These are phyloP conservation scores for Sporothrix sp. DNA, from an alignment of 2,329 filamentous ascomycete genomes.

Conservation along the genomic window DNA sequence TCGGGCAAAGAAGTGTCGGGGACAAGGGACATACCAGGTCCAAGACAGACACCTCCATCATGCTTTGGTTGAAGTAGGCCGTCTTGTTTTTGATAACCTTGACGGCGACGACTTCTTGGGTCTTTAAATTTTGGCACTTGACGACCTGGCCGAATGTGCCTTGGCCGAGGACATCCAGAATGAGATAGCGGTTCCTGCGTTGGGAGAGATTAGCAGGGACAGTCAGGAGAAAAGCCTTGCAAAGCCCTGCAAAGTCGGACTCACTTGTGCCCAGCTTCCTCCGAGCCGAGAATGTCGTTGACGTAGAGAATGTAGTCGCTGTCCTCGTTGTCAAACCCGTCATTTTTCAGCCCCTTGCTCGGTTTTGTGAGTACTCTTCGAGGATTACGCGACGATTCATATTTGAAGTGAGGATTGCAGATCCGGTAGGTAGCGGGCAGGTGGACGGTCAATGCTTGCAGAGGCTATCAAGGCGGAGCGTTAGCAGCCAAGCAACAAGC, in stretches of 20 bases:
- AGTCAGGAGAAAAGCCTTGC: neutral
- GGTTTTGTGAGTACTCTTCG: conserved; percentile 93
- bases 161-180: conserved; percentile 91
- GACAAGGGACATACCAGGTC: conserved; percentile 58
- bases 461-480: conserved; percentile 46
- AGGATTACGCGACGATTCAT: conserved; percentile 94
- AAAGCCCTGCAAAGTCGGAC: conserved; percentile 25
- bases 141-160: conserved; percentile 98
- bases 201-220: conserved; percentile 9
- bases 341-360: conserved; percentile 96
- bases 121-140: conserved; percentile 97
- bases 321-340: conserved; percentile 97
- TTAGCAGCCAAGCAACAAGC: conserved; percentile 12
- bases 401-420: conserved; percentile 96
- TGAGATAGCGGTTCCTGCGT: conserved; percentile 80
- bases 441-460: conserved; percentile 90
- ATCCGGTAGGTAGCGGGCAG: conserved; percentile 94
- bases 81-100: conserved; percentile 99
- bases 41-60: conserved; percentile 99
- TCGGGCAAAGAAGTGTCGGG: too few species aligned
- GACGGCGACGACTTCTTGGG: conserved; percentile 94
- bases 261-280: conserved; percentile 95
- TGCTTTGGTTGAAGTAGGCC: conserved; percentile 98
- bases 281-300: conserved; percentile 94
- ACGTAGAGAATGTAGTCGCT: conserved; percentile 99